Percentiles rank a stretch among this genome's conserved stretches.
Conservation (phyloP, 169 alveolate species). For the Amoebophrya sp. region DNA sequence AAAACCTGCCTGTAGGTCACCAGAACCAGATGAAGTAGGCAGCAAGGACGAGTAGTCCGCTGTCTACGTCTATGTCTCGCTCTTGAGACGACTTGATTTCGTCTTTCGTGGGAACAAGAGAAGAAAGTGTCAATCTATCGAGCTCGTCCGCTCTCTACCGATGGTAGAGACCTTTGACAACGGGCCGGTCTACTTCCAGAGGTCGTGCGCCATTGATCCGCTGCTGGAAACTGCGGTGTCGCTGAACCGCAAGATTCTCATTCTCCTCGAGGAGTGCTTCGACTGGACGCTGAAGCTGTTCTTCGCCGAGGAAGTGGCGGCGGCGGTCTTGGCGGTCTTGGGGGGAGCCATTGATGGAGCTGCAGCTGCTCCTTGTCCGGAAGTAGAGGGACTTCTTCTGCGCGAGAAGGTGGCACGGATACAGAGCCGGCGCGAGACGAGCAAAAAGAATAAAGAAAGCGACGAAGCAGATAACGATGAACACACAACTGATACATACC, state of each 20-base stretch:
- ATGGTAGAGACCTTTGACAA: not conserved
- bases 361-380: not conserved
- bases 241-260: not conserved
- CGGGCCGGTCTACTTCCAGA: not conserved
- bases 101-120: no score
- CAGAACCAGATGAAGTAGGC: no score
- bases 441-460: not conserved
- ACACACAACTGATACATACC: not conserved
- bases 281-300: not conserved
- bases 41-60: no score
- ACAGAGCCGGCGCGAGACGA: not conserved
- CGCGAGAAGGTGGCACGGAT: not conserved
- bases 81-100: no score
- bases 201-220: not conserved
- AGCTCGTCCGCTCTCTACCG: no score
- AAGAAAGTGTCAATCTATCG: no score
- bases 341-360: not conserved
- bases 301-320: not conserved
- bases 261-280: not conserved
- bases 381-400: not conserved
- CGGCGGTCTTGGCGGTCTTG: not conserved
- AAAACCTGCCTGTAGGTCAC: no score
- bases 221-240: not conserved
- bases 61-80: no score
- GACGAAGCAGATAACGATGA: not conserved